Base-by-base conservation (phyloP, 805 yeast genomes). In the Grigorovia humatica region DNA sequence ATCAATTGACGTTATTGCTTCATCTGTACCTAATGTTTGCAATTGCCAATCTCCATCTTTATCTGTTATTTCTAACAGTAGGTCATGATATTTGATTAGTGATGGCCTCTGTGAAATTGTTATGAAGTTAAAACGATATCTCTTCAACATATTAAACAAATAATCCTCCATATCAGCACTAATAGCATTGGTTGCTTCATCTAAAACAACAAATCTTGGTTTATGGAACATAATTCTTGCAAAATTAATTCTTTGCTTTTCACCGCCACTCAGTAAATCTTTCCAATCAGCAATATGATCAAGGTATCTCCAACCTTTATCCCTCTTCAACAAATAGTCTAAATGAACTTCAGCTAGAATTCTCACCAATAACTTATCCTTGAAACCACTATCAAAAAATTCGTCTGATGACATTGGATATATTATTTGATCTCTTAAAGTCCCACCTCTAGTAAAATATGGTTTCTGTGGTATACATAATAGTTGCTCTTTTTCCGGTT, bases 211-310 rank as follows among this genome's bases (percentile, higher is more conserved):
- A 66, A 87, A 87, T 64, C 78, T 77, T 47, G 96, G 96, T 50
- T 78, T 78, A 64, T 85, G 87, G 70, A 83, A 88, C 58, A 89
- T 70, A 2, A 89, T 78, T 59, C 96, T 76, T 0, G 97, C 96
- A 71, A 89, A 85, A 66, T 88, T 81, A 66, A 89, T 77, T 63
- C 96, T 80, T 72, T 89, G 97, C 69, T 88, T 83, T 66, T 89
- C 97, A 52, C 97, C 97, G n/a, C 97, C 97, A 68, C 93, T 84
- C 57, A 89, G 76, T n/a, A 89, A 84, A 64, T 85, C 95, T 61
- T 83, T 83, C 96, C 96, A 89, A 57, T 82, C 88, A 53, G 83
- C 76, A 11, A 68, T 59, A 5, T 74, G 63, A 55, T 74, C 71
- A 35, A 74, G 64, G 55, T 71, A 72, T 41, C 68, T 68, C 69